Conservation (phyloP, 208 protist species). For the Angomonas ambiguus region DNA sequence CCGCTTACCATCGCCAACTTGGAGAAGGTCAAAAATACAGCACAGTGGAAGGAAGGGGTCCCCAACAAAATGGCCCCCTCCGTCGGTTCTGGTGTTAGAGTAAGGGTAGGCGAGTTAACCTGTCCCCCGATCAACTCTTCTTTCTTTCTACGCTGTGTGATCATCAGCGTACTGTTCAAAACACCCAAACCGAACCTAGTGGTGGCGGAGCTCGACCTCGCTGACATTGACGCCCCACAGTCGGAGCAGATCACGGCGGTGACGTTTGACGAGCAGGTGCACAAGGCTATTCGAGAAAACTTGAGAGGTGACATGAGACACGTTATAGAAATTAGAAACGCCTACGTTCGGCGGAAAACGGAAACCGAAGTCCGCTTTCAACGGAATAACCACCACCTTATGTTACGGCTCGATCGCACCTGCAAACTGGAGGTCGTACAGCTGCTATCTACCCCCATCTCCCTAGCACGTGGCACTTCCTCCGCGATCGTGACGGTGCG, state of each 20-base stretch:
- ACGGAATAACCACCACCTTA: slow-evolving; percentile 64
- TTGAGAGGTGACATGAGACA: slow-evolving; percentile 65
- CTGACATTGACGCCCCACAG: slow-evolving; percentile 45
- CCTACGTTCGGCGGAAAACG: slow-evolving; percentile 67
- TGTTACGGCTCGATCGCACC: slow-evolving; percentile 58
- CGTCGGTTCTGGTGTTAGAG: neutral
- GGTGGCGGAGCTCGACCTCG: slow-evolving; percentile 72
- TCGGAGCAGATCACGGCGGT: slow-evolving; percentile 65
- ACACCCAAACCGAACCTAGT: slow-evolving; percentile 46
- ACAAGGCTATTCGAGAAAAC: slow-evolving; percentile 57
- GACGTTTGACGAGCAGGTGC: slow-evolving; percentile 68
- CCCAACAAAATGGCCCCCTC: neutral
- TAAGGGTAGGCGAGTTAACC: slow-evolving; percentile 47
- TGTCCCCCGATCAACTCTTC: slow-evolving; percentile 44
- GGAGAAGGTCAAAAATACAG: neutral
- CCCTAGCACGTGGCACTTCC: neutral
- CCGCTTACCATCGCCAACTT: slow-evolving; percentile 22
- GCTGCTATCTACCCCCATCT: slow-evolving; percentile 35
- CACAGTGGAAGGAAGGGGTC: neutral
- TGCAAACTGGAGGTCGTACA: slow-evolving; percentile 76
- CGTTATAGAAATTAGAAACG: slow-evolving; percentile 65
- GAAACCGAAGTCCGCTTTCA: slow-evolving; percentile 71
- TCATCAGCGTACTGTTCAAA: slow-evolving; percentile 64
- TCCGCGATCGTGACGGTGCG: slow-evolving; percentile 45
- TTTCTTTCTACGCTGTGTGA: slow-evolving; percentile 67